A percentile compares a stretch with the other conserved stretches of the same genome.
Evolutionary conservation across 768 basidiomycete genomes (phyloP).

Genomic region (Macrolepiota albuminosa): DNA sequence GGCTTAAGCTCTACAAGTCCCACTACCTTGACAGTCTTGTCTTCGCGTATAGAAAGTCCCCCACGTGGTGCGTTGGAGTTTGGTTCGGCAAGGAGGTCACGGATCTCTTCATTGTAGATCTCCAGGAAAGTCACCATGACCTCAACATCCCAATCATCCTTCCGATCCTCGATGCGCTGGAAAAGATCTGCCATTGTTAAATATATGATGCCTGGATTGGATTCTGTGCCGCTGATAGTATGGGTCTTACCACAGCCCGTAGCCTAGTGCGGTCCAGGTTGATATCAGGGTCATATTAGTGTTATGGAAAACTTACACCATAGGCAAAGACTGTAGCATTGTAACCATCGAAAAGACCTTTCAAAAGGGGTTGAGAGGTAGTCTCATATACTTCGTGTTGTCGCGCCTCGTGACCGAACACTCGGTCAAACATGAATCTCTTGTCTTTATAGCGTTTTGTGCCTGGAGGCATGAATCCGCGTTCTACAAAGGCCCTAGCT

Average conservation of each 20-base stretch:
- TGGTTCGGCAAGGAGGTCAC: conserved; percentile 84
- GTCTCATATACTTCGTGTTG: conserved; percentile 87
- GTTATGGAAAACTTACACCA: conserved; percentile 51
- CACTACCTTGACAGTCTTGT: conserved; percentile 87
- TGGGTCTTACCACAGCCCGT: conserved; percentile 99
- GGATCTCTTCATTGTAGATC: conserved; percentile 99
- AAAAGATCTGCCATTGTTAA: conserved; percentile 97
- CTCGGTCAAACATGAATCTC: conserved; percentile 94
- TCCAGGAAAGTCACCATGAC: conserved; percentile 95
- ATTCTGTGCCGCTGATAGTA: conserved; percentile 90
- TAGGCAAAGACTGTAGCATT: conserved; percentile 99
- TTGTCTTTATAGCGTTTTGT: conserved; percentile 95
- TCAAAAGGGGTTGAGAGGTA: conserved; percentile 81
- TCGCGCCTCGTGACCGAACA: conserved; percentile 75
- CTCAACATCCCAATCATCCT: conserved; percentile 80
- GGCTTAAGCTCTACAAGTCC: conserved; percentile 82
- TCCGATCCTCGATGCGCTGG: conserved; percentile 83
- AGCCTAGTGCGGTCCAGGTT: conserved; percentile 49
- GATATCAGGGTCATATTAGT: conserved; percentile 13
- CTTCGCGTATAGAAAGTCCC: conserved; percentile 90
- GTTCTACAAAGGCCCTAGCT: conserved; percentile 73
- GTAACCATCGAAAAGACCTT: conserved; percentile 86
- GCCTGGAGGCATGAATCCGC: conserved; percentile 80
- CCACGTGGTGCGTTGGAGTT: conserved; percentile 63
- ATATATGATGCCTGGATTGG: conserved; percentile 92